Base-by-base conservation (phyloP, 192 early-diverging fungal species). In the Dissophora globulifera region DNA sequence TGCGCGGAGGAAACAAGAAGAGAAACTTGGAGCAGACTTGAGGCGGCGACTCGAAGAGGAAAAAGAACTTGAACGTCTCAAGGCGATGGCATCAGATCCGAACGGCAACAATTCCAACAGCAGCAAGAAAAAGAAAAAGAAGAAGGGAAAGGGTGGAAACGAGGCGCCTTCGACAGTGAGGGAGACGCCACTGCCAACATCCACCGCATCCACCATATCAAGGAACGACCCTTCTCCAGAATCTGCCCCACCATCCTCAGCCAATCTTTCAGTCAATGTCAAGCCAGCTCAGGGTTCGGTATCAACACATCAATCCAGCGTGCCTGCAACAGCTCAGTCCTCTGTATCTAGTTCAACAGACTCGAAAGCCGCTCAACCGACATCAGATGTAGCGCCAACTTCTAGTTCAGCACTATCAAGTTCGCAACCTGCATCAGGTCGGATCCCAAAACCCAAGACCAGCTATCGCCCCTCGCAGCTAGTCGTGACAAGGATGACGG, bases 1-100 rank as follows among this genome's bases (percentile, higher is more conserved):
- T 16, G 74, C 74, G 10, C 62, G 62, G 9, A 62, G 67, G 15
- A 81, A 81, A 60, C 79, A 78, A 17, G 79, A 81, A 42, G 79
- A 81, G 51, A 81, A 81, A 20, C 61, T 81, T 10, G 56, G 65
- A 35, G 66, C 69, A 0, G 79, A 81, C 38, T 33, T 74, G 6
- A 63, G 61, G 42, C 50, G 70, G 42, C 61, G 79, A 12, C 13
- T 70, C 15, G 67, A 76, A 23, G 72, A 81, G 26, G 79, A 81
- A 83, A 76, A 76, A 42, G 72, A 76, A 22, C 51, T 76, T 3
- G 72, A 76, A 33, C 62, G 72, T 40, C 50, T 76, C 11, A 76
- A 76, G 30, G 63, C 72, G 4, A 53, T 76, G 58, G 53, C 72
- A 16, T 66, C 72, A 8, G 72, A 76, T 17, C 72, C 63, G 0